Evolutionary conservation across 768 basidiomycete genomes (phyloP).

Genomic region (Leccinellum albellum): DNA sequence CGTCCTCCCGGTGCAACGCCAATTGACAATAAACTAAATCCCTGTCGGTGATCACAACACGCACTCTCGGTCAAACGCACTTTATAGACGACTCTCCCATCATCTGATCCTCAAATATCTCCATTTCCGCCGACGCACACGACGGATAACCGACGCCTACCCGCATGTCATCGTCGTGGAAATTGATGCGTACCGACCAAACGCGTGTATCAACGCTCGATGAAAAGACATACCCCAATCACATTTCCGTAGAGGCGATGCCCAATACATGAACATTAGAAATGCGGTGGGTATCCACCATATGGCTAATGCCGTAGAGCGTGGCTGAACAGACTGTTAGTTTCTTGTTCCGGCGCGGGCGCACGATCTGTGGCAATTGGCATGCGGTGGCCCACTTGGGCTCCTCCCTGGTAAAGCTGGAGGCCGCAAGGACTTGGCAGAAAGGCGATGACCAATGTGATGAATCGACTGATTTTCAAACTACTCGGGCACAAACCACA

Average conservation of each 20-base stretch:
- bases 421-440: background rate
- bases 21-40: background rate
- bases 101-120: slow-evolving; percentile 2
- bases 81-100: background rate
- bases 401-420: background rate
- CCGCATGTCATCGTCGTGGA: background rate
- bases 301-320: background rate
- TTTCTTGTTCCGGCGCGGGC: background rate
- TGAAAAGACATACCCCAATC: background rate
- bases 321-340: slow-evolving; percentile 2
- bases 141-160: slow-evolving; percentile 1
- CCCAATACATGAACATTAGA: background rate
- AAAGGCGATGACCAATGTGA: background rate
- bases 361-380: background rate
- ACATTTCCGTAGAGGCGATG: background rate
- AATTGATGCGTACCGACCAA: background rate
- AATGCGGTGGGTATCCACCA: background rate
- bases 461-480: background rate
- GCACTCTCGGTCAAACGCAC: background rate
- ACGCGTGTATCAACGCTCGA: background rate
- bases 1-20: slow-evolving; percentile 5
- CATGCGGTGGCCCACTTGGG: background rate
- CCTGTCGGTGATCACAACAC: slow-evolving; percentile 22
- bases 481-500: background rate
- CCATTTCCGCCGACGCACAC: slow-evolving; percentile 6